These are phyloP conservation scores for Talaromyces proteolyticus DNA, from an alignment of 495 filamentous ascomycete genomes.

Conservation along the genomic window DNA sequence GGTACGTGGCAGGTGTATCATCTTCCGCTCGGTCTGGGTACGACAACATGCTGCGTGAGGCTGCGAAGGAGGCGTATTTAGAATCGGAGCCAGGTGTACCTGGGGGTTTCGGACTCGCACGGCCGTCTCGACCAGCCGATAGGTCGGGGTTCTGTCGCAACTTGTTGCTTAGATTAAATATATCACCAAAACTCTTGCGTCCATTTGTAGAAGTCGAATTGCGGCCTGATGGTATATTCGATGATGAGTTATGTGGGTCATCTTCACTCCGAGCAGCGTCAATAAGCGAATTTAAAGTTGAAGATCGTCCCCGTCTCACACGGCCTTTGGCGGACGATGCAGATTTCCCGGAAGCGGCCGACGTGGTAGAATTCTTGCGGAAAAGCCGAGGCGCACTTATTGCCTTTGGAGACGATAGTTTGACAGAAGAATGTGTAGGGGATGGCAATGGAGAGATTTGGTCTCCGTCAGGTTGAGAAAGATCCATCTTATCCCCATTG, in stretches of 20 bases:
- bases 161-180: conserved; percentile 68
- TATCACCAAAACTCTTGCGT: conserved; percentile 82
- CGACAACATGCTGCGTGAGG: conserved; percentile 55
- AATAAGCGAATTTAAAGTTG: conserved; percentile 73
- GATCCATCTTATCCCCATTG: conserved; percentile 13
- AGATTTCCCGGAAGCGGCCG: conserved; percentile 64
- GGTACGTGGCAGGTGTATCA: conserved; percentile 86
- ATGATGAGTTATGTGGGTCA: conserved; percentile 49
- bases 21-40: conserved; percentile 78
- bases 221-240: conserved; percentile 54
- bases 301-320: conserved; percentile 66
- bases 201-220: conserved; percentile 80
- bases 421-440: conserved; percentile 47
- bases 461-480: conserved; percentile 26
- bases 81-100: conserved; percentile 58
- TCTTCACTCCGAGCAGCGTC: conserved; percentile 36
- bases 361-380: conserved; percentile 60
- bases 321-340: conserved; percentile 57
- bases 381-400: conserved; percentile 32
- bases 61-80: conserved; percentile 67
- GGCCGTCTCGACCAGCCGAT: conserved; percentile 54
- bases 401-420: conserved; percentile 25
- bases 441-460: conserved; percentile 48
- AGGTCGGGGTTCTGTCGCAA: conserved; percentile 74
- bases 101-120: conserved; percentile 42